These are phyloP conservation scores for Pelargonium myrrhifolium DNA, from an alignment of 441 rosid species.

Conservation along the genomic window DNA sequence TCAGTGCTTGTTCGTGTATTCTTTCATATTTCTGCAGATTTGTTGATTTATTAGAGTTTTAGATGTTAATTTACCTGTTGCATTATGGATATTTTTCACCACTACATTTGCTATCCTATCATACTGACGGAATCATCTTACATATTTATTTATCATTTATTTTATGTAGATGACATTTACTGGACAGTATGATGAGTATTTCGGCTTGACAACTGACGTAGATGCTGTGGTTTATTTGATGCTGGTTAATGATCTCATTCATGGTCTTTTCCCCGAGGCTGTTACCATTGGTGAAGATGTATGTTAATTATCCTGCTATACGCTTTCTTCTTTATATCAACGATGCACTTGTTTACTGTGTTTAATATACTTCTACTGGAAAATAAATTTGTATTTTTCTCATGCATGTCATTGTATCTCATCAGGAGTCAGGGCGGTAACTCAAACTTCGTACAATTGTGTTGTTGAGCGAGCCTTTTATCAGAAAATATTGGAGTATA, in stretches of 20 bases:
- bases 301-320: constrained; percentile 28
- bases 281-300: constrained; percentile 93
- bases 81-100: background rate
- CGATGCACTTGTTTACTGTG: background rate
- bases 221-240: constrained; percentile 88
- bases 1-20: background rate
- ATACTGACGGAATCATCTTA: background rate
- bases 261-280: constrained; percentile 90
- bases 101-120: background rate
- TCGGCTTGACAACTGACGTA: constrained; percentile 84
- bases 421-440: background rate
- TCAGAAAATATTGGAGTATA: background rate
- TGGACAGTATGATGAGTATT: constrained; percentile 86
- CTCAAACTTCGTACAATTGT: background rate
- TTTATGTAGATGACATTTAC: constrained; percentile 65
- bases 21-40: background rate
- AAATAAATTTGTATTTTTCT: background rate
- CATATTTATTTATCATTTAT: constrained; percentile 15
- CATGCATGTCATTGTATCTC: background rate
- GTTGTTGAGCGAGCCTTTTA: background rate
- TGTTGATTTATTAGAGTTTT: background rate
- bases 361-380: background rate
- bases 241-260: constrained; percentile 93
- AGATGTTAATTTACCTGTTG: background rate
- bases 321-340: too few species aligned